Percentiles rank a stretch among this genome's conserved stretches.
Evolutionary conservation across 257 asterid species (phyloP).

Genomic region (Jacaranda copaia): DNA sequence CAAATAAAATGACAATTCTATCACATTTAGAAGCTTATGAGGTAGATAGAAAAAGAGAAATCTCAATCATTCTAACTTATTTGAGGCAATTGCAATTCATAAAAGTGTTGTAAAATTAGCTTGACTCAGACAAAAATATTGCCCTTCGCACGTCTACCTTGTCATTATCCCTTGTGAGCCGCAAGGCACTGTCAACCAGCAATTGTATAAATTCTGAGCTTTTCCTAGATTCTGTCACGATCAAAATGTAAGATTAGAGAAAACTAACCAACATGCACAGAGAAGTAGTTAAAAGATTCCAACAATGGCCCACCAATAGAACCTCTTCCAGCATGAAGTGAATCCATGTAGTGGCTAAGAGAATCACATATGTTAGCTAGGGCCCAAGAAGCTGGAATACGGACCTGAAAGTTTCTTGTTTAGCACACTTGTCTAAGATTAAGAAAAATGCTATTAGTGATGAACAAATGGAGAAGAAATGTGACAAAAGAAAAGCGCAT

Average conservation of each 20-base stretch:
- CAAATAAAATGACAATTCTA: slow-evolving; percentile 27
- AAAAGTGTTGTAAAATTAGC: slow-evolving; percentile 11
- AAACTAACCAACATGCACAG: slow-evolving; percentile 30
- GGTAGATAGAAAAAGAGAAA: not conserved
- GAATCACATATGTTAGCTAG: slow-evolving; percentile 92
- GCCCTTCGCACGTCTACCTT: slow-evolving; percentile 59
- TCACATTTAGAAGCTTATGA: slow-evolving; percentile 24
- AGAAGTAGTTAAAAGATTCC: slow-evolving; percentile 39
- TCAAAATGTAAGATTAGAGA: slow-evolving; percentile 39
- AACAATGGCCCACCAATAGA: slow-evolving; percentile 46
- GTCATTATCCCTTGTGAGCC: slow-evolving; percentile 84
- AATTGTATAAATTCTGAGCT: slow-evolving; percentile 54
- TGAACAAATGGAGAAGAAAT: slow-evolving; percentile 26
- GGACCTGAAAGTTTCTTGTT: slow-evolving; percentile 70
- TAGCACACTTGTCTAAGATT: slow-evolving; percentile 28
- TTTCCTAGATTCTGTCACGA: slow-evolving; percentile 57
- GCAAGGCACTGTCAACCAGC: slow-evolving; percentile 75
- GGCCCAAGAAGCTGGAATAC: slow-evolving; percentile 97
- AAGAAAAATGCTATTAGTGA: slow-evolving; percentile 21
- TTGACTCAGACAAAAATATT: not conserved
- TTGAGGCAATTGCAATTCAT: slow-evolving; percentile 21
- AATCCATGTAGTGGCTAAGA: slow-evolving; percentile 65
- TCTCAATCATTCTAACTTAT: slow-evolving; percentile 11
- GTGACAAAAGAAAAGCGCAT: slow-evolving; percentile 7
- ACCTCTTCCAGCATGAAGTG: slow-evolving; percentile 55